phyloP scores from a whole-genome alignment of 2,329 filamentous ascomycete species.

The Talaromyces sp. region DNA sequence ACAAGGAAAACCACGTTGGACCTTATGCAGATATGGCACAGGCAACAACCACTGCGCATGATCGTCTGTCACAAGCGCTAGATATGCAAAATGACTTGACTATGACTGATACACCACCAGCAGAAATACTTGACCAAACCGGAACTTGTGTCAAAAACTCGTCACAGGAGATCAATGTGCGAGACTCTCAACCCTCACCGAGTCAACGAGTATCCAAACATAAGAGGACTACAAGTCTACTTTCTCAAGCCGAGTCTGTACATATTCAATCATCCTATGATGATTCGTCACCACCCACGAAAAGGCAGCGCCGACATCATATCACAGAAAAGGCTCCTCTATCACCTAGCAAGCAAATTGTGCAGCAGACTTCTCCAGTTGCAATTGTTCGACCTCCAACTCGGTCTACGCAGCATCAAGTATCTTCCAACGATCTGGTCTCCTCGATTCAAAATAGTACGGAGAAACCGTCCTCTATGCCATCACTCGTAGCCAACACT shows the following conservation, averaged over 20 bases:
- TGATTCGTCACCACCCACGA: conserved; percentile 9
- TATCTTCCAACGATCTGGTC: neutral
- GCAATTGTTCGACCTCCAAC: conserved; percentile 20
- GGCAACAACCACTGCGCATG: conserved; percentile 35
- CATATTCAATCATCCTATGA: conserved; percentile 14
- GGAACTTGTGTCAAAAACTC: conserved; percentile 20
- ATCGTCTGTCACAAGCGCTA: conserved; percentile 38
- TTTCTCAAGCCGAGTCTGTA: conserved; percentile 12
- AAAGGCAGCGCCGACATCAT: conserved; percentile 10
- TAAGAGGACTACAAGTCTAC: conserved; percentile 12
- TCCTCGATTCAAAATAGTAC: conserved; percentile 10
- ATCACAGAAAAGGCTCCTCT: conserved; percentile 13
- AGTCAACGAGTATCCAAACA: conserved; percentile 9
- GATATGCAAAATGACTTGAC: conserved; percentile 27
- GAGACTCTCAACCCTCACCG: conserved; percentile 38
- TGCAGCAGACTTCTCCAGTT: conserved; percentile 18
- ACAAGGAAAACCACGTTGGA: conserved; percentile 47
- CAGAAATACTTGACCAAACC: conserved; percentile 6
- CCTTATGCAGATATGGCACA: conserved; percentile 27
- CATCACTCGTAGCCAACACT: conserved; percentile 40
- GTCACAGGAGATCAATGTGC: conserved; percentile 35
- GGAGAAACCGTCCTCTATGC: conserved; percentile 38
- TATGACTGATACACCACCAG: conserved; percentile 14
- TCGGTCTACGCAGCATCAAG: conserved; percentile 23
- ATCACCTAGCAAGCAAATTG: conserved; percentile 4